Conservation (phyloP, 495 filamentous ascomycete genomes). For the Choiromyces venosus region DNA sequence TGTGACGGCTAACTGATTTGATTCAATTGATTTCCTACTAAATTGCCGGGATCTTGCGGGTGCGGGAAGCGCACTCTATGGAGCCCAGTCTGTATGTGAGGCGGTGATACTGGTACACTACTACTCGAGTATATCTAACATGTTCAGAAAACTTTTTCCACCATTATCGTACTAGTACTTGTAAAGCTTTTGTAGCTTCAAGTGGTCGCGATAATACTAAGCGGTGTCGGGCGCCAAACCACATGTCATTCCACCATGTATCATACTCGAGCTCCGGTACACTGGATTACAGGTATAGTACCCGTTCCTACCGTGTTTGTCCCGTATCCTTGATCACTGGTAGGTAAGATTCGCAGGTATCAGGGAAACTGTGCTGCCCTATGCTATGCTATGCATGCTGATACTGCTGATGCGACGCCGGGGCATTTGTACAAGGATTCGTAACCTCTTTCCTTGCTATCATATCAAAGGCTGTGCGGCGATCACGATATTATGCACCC, state of each 20-base stretch:
- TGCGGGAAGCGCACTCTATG: neutral
- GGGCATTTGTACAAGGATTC: neutral
- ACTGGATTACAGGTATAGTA: neutral
- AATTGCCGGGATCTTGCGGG: neutral
- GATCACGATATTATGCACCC: neutral
- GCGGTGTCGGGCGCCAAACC: neutral
- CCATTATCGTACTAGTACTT: neutral
- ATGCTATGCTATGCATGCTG: neutral
- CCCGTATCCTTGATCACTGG: neutral
- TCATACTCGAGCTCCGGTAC: neutral
- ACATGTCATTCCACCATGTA: neutral
- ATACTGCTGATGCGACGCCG: no score
- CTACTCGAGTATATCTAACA: neutral
- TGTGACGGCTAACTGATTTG: neutral
- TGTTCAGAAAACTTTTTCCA: neutral
- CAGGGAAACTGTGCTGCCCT: neutral
- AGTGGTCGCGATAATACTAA: neutral
- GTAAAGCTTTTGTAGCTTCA: neutral
- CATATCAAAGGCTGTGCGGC: neutral
- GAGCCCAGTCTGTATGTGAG: neutral
- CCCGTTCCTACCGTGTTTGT: neutral
- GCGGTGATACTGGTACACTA: neutral
- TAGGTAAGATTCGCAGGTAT: neutral
- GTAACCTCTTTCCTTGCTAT: neutral
- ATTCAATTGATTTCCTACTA: neutral